Evolutionary conservation across 2,329 filamentous ascomycete species (phyloP).

Genomic region (Incumbomyces delicatus): DNA sequence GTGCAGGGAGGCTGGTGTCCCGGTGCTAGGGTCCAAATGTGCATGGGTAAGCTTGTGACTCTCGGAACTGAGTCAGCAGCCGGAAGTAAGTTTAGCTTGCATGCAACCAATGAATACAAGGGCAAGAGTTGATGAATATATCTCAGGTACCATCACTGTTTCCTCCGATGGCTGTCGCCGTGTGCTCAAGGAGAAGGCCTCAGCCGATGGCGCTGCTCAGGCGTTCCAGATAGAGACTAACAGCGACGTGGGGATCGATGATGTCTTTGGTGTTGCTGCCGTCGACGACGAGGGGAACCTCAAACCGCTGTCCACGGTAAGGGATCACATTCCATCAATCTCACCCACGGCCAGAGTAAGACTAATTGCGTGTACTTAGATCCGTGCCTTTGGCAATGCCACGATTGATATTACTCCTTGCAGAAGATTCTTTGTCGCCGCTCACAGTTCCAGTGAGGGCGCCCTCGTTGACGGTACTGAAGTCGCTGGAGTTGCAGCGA

Average conservation of each 20-base stretch:
- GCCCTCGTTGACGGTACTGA: background rate
- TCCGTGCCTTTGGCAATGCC: background rate
- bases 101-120: background rate
- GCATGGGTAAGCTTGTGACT: background rate
- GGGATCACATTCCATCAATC: background rate
- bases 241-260: background rate
- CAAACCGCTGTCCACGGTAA: background rate
- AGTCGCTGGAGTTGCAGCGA: background rate
- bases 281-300: background rate
- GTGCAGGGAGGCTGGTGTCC: background rate
- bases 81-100: background rate
- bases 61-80: background rate
- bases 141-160: background rate
- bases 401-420: background rate
- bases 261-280: background rate
- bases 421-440: background rate
- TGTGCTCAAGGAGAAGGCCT: too few relatives aligned
- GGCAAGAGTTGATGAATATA: background rate
- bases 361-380: background rate
- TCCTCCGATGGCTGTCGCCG: too few relatives aligned
- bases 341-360: background rate
- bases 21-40: background rate
- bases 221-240: background rate
- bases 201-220: too few relatives aligned
- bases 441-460: background rate